Evolutionary conservation across 352 stramenopile genomes (phyloP), one percentile per base, ranked within the genome.

Genomic region (Globisporangium emineosum): DNA sequence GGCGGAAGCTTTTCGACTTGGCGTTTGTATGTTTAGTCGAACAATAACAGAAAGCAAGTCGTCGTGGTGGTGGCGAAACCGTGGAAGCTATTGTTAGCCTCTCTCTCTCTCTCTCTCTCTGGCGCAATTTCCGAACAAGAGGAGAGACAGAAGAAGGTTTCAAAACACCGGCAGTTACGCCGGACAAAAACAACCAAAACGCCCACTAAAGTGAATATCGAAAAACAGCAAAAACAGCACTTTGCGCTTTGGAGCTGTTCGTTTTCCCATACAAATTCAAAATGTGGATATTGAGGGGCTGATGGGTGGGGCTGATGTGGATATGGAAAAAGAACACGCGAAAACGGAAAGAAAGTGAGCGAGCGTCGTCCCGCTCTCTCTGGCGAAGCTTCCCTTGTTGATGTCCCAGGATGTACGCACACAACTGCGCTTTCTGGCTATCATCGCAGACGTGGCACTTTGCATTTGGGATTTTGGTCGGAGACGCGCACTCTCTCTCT

Each of bases 401-500:
- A n/a, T n/a, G n/a, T n/a, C 10, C 21, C 13, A 5, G 10, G 45
- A 52, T 51, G 47, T 12, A 33, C 3, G n/a, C n/a, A n/a, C n/a
- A n/a, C n/a, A n/a, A n/a, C 49, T 54, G 8, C 27, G 45, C 43
- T 15, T 43, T 43, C 37, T 43, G 33, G 33, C 5, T 40, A 12
- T 3, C 12, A 12, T 17, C 9, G 50, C 29, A 57, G 29, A 37
- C 27, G 51, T 29, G 29, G 17, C 27, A n/a, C 23, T 27, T 8
- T 17, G 17, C 57, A 62, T 62, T 62, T 21, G 57, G 27, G n/a
- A 15, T 55, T 62, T 55, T 15, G 23, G 57, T 42, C 12, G 5
- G n/a, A 37, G 57, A 37, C 42, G 23, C 56, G 40, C 40, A 55
- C 42, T 40, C 29, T 32, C 29, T 32, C 29, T 32, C 29, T 32